These are phyloP conservation scores for Leccinellum luteum DNA, from an alignment of 768 basidiomycete genomes.

Conservation along the genomic window DNA sequence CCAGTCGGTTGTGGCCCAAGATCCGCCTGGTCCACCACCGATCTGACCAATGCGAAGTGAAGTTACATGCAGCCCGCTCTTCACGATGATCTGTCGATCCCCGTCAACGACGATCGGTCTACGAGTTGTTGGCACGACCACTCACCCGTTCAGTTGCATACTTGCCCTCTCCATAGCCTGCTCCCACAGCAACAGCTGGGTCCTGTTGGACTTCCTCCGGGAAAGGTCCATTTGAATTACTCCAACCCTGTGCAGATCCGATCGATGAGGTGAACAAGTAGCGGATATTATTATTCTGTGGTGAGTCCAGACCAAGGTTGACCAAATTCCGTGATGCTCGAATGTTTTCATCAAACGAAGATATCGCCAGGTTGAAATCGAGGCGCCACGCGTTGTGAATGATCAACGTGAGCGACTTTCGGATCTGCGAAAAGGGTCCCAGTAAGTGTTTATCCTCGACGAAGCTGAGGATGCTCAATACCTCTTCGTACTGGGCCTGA, in stretches of 20 bases:
- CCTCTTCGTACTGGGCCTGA: slow-evolving; percentile 19
- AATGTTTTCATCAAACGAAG: slow-evolving; percentile 44
- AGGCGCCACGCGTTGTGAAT: slow-evolving; percentile 47
- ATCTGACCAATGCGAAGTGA: slow-evolving; percentile 48
- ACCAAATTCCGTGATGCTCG: slow-evolving; percentile 36
- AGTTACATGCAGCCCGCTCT: slow-evolving; percentile 35
- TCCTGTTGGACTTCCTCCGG: slow-evolving; percentile 36
- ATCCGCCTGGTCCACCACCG: slow-evolving; percentile 38
- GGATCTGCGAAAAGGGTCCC: slow-evolving; percentile 23
- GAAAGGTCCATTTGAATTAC: slow-evolving; percentile 27
- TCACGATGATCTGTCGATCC: slow-evolving; percentile 35
- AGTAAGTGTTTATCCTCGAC: neutral
- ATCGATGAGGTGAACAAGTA: slow-evolving; percentile 44
- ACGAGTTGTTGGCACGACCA: too few relatives aligned
- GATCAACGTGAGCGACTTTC: slow-evolving; percentile 32
- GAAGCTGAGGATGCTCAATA: neutral
- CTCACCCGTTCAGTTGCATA: slow-evolving; percentile 40
- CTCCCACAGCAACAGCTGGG: slow-evolving; percentile 34
- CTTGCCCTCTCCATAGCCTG: slow-evolving; percentile 48
- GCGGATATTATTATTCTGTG: slow-evolving; percentile 25
- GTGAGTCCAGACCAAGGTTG: slow-evolving; percentile 31
- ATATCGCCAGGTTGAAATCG: slow-evolving; percentile 40
- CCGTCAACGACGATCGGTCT: too few relatives aligned
- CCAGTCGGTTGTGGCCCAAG: slow-evolving; percentile 48
- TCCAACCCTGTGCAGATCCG: slow-evolving; percentile 33